These are phyloP conservation scores for Trichaptum fuscoviolaceum DNA, from an alignment of 768 basidiomycete genomes.

Conservation along the genomic window DNA sequence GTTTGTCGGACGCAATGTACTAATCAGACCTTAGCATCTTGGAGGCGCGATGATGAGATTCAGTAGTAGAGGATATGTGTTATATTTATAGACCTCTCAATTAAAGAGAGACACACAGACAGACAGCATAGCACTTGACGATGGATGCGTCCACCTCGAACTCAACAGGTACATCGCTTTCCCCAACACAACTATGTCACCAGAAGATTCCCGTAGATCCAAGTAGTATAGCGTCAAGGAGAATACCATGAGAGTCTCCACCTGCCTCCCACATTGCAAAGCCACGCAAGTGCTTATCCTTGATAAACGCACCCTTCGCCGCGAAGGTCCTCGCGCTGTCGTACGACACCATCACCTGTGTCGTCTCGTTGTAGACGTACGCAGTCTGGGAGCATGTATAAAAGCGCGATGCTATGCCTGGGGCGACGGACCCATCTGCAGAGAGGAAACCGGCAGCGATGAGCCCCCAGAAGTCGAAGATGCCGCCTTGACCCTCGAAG, in stretches of 20 bases:
- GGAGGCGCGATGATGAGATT: no score
- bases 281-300: conserved; percentile 46
- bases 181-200: no score
- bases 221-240: conserved; percentile 59
- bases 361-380: conserved; percentile 25
- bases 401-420: conserved; percentile 13
- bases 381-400: conserved; percentile 31
- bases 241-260: conserved; percentile 55
- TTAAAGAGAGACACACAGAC: no score
- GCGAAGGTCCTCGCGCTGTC: conserved; percentile 25
- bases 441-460: conserved; percentile 10
- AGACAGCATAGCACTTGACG: no score
- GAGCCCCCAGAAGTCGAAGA: conserved; percentile 11
- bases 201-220: no score
- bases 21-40: no score
- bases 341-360: conserved; percentile 28
- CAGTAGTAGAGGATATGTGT: no score
- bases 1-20: no score
- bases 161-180: no score
- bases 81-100: no score
- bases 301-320: conserved; percentile 59
- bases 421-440: conserved; percentile 4
- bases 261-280: conserved; percentile 72
- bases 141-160: no score
- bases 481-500: not conserved